phyloP scores from a whole-genome alignment of 805 yeast species.

The Candida ulmi region DNA sequence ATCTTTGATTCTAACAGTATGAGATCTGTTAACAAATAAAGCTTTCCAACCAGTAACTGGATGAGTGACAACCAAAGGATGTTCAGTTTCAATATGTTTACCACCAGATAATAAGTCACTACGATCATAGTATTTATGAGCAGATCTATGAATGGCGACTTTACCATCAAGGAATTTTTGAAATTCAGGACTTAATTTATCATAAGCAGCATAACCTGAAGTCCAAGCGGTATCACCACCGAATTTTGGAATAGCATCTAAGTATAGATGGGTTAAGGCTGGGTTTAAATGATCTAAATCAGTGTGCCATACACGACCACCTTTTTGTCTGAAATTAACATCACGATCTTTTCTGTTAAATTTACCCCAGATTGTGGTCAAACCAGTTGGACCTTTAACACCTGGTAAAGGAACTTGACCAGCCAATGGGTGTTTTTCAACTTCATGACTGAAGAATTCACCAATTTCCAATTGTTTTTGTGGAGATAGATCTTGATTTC shows the following conservation, averaged over 20 bases:
- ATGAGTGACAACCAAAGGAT: constrained; percentile 54
- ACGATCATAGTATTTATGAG: constrained; percentile 34
- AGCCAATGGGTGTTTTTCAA: constrained; percentile 35
- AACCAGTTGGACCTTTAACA: not conserved
- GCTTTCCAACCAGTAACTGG: constrained; percentile 62
- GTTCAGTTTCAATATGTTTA: constrained; percentile 42
- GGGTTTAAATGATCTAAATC: constrained; percentile 50
- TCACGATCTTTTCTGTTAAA: constrained; percentile 16
- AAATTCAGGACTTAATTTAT: constrained; percentile 46
- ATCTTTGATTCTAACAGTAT: constrained; percentile 44
- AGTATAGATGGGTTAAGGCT: constrained; percentile 46
- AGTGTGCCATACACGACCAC: constrained; percentile 38
- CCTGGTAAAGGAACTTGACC: constrained; percentile 27
- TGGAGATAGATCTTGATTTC: constrained; percentile 15
- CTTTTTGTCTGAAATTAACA: constrained; percentile 1
- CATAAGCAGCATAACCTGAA: constrained; percentile 54
- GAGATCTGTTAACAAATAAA: constrained; percentile 42
- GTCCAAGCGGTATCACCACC: constrained; percentile 59
- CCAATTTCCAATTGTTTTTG: constrained; percentile 14
- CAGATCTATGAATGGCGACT: constrained; percentile 38
- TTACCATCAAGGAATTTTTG: constrained; percentile 48
- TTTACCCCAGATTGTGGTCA: constrained; percentile 30
- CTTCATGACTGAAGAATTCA: constrained; percentile 25
- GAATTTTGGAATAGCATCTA: constrained; percentile 42
- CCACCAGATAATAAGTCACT: constrained; percentile 40